phyloP scores from a whole-genome alignment of 192 early-diverging fungal species.

The Phlyctochytrium arcticum region DNA sequence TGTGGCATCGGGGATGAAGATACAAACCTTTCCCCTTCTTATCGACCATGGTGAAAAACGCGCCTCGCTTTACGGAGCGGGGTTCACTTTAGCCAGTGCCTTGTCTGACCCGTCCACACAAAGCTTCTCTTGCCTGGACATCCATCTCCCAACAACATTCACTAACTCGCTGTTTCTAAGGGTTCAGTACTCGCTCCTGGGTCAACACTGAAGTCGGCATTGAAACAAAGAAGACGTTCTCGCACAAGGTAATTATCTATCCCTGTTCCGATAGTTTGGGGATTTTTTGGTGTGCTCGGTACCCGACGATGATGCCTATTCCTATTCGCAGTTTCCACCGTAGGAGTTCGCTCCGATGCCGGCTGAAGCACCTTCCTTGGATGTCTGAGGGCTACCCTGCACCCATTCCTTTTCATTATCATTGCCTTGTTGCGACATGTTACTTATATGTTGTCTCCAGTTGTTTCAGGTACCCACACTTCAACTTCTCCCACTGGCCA shows the following conservation, averaged over 20 bases:
- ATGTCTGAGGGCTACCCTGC: conserved; percentile 27
- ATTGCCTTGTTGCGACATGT: not conserved
- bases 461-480: no score
- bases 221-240: not conserved
- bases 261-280: not conserved
- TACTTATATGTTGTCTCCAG: no score
- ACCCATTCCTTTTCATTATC: not conserved
- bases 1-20: conserved; percentile 19
- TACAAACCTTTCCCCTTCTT: conserved; percentile 32
- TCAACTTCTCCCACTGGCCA: no score
- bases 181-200: not conserved
- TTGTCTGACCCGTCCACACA: conserved; percentile 29
- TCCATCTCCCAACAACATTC: no score
- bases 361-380: conserved; percentile 34
- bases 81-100: conserved; percentile 34
- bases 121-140: no score
- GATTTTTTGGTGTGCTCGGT: not conserved
- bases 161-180: not conserved
- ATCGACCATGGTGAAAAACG: conserved; percentile 36
- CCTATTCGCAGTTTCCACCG: conserved; percentile 38
- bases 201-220: not conserved
- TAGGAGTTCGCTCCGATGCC: conserved; percentile 13
- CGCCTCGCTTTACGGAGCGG: conserved; percentile 30
- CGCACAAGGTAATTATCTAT: not conserved
- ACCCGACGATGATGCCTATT: conserved; percentile 25